Evolutionary conservation across 352 stramenopile species (phyloP).

Genomic region (Phytophthora melonis): DNA sequence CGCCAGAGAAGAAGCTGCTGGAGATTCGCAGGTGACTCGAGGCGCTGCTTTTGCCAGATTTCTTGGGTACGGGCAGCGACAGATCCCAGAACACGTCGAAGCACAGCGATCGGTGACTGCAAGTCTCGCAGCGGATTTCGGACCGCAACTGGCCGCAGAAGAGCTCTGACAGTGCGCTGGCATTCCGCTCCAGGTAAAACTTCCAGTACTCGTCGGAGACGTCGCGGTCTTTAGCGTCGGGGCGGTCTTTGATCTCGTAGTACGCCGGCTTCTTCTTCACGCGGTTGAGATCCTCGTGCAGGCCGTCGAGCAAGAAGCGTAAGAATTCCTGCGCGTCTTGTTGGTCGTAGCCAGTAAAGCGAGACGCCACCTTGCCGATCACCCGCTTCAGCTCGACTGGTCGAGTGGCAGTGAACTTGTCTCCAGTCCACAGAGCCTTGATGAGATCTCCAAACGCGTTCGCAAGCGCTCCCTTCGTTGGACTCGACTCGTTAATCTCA

Average conservation of each 20-base stretch:
- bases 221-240: constrained; percentile 60
- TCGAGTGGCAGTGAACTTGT: constrained; percentile 63
- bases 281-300: constrained; percentile 90
- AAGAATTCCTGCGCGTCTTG: constrained; percentile 93
- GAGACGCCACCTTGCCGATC: constrained; percentile 73
- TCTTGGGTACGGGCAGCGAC: constrained; percentile 76
- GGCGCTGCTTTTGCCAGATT: constrained; percentile 50
- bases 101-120: constrained; percentile 73
- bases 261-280: constrained; percentile 77
- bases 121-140: constrained; percentile 80
- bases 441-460: constrained; percentile 80
- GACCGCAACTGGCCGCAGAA: constrained; percentile 87
- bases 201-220: constrained; percentile 90
- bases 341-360: constrained; percentile 88
- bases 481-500: constrained; percentile 68
- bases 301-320: constrained; percentile 86
- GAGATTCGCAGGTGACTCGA: constrained; percentile 43
- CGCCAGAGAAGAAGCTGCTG: constrained; percentile 47
- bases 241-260: constrained; percentile 77
- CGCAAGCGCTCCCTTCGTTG: constrained; percentile 67
- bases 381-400: constrained; percentile 79
- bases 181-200: constrained; percentile 77
- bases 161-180: constrained; percentile 73
- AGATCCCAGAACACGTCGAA: constrained; percentile 92
- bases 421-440: constrained; percentile 67